Evolutionary conservation across 257 asterid genomes (phyloP).

Genomic region (Scutellaria barbata): DNA sequence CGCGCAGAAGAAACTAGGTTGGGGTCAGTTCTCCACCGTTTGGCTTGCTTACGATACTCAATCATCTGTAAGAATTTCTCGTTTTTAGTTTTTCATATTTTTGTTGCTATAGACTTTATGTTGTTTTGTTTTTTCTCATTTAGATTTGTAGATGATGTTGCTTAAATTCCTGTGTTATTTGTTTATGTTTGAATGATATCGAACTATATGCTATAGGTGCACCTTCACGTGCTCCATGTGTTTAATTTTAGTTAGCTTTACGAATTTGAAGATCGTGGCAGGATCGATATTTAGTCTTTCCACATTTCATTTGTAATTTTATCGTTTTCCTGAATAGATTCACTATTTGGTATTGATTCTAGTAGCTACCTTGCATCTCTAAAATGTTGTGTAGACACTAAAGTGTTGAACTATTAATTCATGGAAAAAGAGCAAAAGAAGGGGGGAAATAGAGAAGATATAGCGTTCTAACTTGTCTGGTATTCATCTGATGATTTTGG

Average conservation of each 20-base stretch:
- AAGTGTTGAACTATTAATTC: constrained; percentile 7
- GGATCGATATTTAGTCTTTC: constrained; percentile 17
- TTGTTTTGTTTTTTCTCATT: neutral
- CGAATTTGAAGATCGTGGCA: constrained; percentile 13
- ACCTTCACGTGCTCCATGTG: constrained; percentile 7
- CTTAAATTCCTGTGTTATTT: neutral
- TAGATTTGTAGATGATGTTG: constrained; percentile 4
- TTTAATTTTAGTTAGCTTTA: neutral
- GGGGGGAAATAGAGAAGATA: neutral
- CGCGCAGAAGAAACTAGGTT: constrained; percentile 96
- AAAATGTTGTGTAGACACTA: neutral
- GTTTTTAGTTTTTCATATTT: neutral
- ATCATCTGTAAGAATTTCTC: constrained; percentile 61
- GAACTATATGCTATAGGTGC: neutral
- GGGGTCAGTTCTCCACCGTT: constrained; percentile 98
- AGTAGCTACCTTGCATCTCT: constrained; percentile 22
- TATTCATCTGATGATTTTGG: neutral
- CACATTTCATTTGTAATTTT: neutral
- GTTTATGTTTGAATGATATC: neutral
- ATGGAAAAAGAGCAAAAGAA: neutral
- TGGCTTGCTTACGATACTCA: constrained; percentile 93
- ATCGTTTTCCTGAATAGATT: constrained; percentile 7
- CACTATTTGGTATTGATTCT: constrained; percentile 8
- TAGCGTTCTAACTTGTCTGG: neutral
- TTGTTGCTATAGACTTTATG: neutral